Evolutionary conservation across 1,139 yeast species (phyloP).

Genomic region (Saccharomyces hybrid): DNA sequence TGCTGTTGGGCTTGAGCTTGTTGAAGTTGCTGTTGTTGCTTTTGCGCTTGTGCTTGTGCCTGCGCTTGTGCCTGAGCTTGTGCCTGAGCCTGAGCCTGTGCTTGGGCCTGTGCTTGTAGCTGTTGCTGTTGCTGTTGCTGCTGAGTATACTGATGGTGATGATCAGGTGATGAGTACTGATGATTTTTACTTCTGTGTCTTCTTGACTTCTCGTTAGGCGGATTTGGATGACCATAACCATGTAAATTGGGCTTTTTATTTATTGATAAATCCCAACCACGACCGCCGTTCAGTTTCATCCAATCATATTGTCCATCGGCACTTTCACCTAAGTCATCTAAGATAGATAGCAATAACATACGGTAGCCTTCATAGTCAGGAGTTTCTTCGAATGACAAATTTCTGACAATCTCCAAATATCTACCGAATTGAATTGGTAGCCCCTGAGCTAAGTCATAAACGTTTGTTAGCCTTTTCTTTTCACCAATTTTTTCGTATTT

Average conservation of each 20-base stretch:
- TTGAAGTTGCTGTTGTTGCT: not conserved
- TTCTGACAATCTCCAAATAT: slow-evolving; percentile 63
- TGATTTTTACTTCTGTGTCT: slow-evolving; percentile 38
- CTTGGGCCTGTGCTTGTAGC: not conserved
- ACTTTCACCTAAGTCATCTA: slow-evolving; percentile 48
- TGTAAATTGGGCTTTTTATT: slow-evolving; percentile 75
- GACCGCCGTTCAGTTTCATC: slow-evolving; percentile 76
- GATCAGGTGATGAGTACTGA: not conserved
- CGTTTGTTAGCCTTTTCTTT: slow-evolving; percentile 64
- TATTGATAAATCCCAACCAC: slow-evolving; percentile 75
- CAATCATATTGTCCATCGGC: slow-evolving; percentile 73
- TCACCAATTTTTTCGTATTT: slow-evolving; percentile 78
- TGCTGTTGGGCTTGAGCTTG: not conserved
- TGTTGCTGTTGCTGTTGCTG: not conserved
- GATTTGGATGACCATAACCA: slow-evolving; percentile 70
- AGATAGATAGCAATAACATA: slow-evolving; percentile 51
- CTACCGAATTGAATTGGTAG: slow-evolving; percentile 73
- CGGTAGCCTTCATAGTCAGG: slow-evolving; percentile 73
- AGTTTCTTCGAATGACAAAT: slow-evolving; percentile 64
- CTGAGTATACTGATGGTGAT: not conserved
- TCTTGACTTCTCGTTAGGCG: slow-evolving; percentile 40
- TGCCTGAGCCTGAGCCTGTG: not conserved
- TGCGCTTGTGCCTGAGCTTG: not conserved
- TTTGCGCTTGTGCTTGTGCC: not conserved
- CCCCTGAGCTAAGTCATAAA: slow-evolving; percentile 60